These are phyloP conservation scores for Gyromitra esculenta DNA, from an alignment of 2,329 filamentous ascomycete species.

Conservation along the genomic window DNA sequence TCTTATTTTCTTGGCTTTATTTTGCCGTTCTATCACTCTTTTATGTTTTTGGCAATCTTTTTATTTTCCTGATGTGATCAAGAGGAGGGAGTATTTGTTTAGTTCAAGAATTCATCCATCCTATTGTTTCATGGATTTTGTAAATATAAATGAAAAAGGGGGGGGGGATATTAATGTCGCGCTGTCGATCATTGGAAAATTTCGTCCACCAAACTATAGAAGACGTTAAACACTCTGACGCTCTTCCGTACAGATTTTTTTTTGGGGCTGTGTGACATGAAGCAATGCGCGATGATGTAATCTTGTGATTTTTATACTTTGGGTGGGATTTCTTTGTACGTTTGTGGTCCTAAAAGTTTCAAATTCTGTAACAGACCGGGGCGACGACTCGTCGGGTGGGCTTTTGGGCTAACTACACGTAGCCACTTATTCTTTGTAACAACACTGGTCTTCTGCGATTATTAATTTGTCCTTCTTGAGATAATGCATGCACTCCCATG, in stretches of 20 bases:
- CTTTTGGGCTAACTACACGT: too few relatives aligned
- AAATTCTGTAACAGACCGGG: not conserved
- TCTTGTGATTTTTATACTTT: not conserved
- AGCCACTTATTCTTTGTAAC: too few relatives aligned
- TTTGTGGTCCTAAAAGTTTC: not conserved
- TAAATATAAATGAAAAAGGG: not conserved
- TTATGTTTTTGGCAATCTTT: not conserved
- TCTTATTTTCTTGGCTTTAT: not conserved
- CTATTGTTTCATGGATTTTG: not conserved
- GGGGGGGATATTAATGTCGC: not conserved
- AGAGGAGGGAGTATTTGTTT: not conserved
- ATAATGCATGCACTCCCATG: too few relatives aligned
- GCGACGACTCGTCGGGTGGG: not conserved
- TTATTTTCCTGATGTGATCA: slow-evolving; percentile 20
- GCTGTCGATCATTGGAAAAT: not conserved
- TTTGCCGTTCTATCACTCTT: not conserved
- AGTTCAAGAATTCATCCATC: not conserved
- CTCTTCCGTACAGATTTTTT: not conserved
- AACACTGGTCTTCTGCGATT: too few relatives aligned
- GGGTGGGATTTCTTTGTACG: not conserved
- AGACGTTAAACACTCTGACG: not conserved
- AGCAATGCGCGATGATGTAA: not conserved
- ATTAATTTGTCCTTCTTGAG: too few relatives aligned
- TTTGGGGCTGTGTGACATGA: not conserved
- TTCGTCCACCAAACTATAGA: not conserved